Base-by-base conservation (phyloP, 345 rosid species). In the Garcia nutans region DNA sequence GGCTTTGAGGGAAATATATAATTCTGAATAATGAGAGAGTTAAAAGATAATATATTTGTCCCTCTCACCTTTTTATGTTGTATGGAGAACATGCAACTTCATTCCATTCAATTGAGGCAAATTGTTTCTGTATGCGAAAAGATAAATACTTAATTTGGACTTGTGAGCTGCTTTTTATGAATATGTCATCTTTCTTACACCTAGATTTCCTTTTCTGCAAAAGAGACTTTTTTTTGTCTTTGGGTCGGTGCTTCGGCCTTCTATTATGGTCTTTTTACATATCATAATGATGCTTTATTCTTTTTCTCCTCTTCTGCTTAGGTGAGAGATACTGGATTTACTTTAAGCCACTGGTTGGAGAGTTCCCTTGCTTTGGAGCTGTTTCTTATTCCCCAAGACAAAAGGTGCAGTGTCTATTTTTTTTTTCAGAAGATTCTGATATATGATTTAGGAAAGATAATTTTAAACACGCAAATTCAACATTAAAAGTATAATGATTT, bases 341-440 rank as follows among this genome's bases (percentile, higher is more conserved):
- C 99, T 93, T 96, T 80, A 93, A 87, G 91, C 99, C 99, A 23
- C 84, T 93, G 33, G 98, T 96, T 78, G 85, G 87, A 17, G 98
- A 93, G 79, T 87, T 96, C 73, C 99, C 99, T 80, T 90, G 99
- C 89, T 96, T 96, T 82, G 99, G 98, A 88, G 99, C 99, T 72
- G 90, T 96, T 66, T 89, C 85, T 78, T 92, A 82, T 86, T 96
- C 99, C 78, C 86, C 93, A 45, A 88, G 93, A 82, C 83, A 96
- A 82, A 96, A 91, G 98, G 99, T 96, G 45, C 41, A 22, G 56
- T 47, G 26, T 58, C 84, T 76, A 12, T 67, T 69, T 66, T 57
- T 69, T 66, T 57, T 12, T 45, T 62, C 44, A 7, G 71, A 60
- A 63, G 33, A 31, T 82, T 76, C 24, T 42, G 65, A 69, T 70